phyloP scores from a whole-genome alignment of 1,139 yeast genomes.

The Yamadazyma aaseri region DNA sequence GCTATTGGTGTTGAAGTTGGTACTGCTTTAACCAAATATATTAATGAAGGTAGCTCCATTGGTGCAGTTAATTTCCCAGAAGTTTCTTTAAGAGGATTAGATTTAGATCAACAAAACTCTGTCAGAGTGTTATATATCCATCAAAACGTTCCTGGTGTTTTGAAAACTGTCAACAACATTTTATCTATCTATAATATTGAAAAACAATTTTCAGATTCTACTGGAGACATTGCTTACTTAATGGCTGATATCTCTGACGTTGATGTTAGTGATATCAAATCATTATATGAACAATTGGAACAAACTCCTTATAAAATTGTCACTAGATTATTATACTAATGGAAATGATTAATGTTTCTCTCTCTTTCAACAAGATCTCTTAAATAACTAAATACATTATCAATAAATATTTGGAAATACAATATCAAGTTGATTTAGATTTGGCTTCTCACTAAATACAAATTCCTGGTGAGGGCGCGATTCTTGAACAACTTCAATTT shows the following conservation, averaged over 20 bases:
- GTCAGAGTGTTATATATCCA: conserved; percentile 96
- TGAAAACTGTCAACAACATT: conserved; percentile 94
- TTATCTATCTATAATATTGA: conserved; percentile 94
- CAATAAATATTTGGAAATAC: no score
- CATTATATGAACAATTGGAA: conserved; percentile 81
- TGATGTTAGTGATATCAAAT: conserved; percentile 75
- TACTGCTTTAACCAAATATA: conserved; percentile 79
- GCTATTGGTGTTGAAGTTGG: conserved; percentile 97
- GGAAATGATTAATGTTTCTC: conserved; percentile 5
- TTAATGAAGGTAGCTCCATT: conserved; percentile 93
- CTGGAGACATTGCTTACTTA: conserved; percentile 93
- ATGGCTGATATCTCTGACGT: conserved; percentile 98
- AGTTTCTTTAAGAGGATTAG: conserved; percentile 85
- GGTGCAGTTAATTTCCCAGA: conserved; percentile 99
- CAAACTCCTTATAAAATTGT: conserved; percentile 89
- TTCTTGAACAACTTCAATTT: no score
- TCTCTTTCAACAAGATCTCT: neutral
- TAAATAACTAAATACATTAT: neutral
- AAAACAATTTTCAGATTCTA: conserved; percentile 94
- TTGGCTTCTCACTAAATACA: no score
- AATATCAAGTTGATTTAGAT: no score
- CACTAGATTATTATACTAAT: conserved; percentile 87
- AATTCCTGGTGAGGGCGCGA: no score
- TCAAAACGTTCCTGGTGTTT: conserved; percentile 98
- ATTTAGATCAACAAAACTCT: conserved; percentile 80